Percentiles rank a stretch among this genome's conserved stretches.
These are phyloP conservation scores for Atkinsonella texensis DNA, from an alignment of 2,329 filamentous ascomycete genomes.

Conservation along the genomic window DNA sequence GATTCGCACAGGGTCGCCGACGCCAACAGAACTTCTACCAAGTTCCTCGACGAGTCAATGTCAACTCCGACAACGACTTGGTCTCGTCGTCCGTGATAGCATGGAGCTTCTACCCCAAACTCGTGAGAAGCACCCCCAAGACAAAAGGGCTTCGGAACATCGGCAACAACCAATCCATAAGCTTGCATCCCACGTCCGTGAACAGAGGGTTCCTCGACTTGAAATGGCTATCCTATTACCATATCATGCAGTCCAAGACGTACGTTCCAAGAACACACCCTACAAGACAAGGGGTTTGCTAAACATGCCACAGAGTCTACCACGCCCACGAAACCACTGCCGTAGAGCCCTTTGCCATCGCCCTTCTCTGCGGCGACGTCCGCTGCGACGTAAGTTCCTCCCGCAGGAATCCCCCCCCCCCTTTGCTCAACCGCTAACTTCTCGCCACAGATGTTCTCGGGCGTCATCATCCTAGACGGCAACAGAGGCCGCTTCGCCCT, in stretches of 20 bases:
- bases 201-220: slow-evolving; percentile 61
- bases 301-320: slow-evolving; percentile 46
- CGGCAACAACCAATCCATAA: slow-evolving; percentile 83
- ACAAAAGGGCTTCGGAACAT: slow-evolving; percentile 80
- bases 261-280: slow-evolving; percentile 23
- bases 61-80: slow-evolving; percentile 68
- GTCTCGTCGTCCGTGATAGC: slow-evolving; percentile 74
- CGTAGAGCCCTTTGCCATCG: slow-evolving; percentile 70
- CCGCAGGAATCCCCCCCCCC: neutral
- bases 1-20: slow-evolving; percentile 43
- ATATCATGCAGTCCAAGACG: slow-evolving; percentile 90
- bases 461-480: slow-evolving; percentile 75
- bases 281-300: neutral
- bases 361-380: slow-evolving; percentile 76
- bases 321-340: slow-evolving; percentile 84
- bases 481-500: slow-evolving; percentile 77
- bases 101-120: slow-evolving; percentile 92
- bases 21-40: slow-evolving; percentile 66
- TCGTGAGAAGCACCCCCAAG: slow-evolving; percentile 59
- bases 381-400: slow-evolving; percentile 58
- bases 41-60: slow-evolving; percentile 63
- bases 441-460: slow-evolving; percentile 60
- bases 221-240: slow-evolving; percentile 87
- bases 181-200: slow-evolving; percentile 76
- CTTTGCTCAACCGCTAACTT: neutral